Evolutionary conservation across 2,329 filamentous ascomycete species (phyloP), one percentile per base, ranked within the genome.

Genomic region (Trichoderma cornu-damae): DNA sequence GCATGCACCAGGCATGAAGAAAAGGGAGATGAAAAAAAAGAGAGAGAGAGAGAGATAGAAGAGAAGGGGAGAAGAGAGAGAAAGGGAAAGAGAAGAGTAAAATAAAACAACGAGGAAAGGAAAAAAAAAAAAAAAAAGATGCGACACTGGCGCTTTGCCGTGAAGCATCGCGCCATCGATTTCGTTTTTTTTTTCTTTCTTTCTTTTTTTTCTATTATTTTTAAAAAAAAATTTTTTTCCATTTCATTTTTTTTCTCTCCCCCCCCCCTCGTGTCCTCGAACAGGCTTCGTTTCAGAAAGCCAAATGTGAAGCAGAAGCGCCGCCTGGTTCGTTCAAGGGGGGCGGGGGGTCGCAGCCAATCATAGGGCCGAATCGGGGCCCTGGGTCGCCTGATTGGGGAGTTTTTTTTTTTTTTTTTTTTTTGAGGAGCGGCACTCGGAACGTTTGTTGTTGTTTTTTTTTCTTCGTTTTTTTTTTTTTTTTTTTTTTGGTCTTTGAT

Each of bases 331-430:
- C n/a, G n/a, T n/a, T n/a, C n/a, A 37, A 50, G 50, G 42, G 44
- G 48, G 51, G n/a, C 3, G 28, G 28, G 9, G 28, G 6, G 5
- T 6, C 14, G 28, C 14, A 37, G 44, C 57, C 57, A 59, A 59
- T 59, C 51, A 59, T 24, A 32, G 51, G 43, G 16, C 30, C 12
- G 26, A n/a, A 56, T 48, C 28, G 42, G 14, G 48, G 22, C 46
- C 35, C 57, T 14, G 32, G 50, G 57, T 59, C 51, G 57, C 57
- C 57, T 59, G 51, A 59, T 59, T 56, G 57, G 57, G 57, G 57
- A 55, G 51, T 43, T n/a, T 18, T 9, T 35, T 26, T 22, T 32
- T 46, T 20, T 44, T 48, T 32, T 22, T 14, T 49, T 35, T 37
- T 52, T 49, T 52, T 24, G 28, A 42, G 40, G 24, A 6, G 24